Base-by-base conservation (phyloP, 2,329 filamentous ascomycete species). In the Cytospora mali region DNA sequence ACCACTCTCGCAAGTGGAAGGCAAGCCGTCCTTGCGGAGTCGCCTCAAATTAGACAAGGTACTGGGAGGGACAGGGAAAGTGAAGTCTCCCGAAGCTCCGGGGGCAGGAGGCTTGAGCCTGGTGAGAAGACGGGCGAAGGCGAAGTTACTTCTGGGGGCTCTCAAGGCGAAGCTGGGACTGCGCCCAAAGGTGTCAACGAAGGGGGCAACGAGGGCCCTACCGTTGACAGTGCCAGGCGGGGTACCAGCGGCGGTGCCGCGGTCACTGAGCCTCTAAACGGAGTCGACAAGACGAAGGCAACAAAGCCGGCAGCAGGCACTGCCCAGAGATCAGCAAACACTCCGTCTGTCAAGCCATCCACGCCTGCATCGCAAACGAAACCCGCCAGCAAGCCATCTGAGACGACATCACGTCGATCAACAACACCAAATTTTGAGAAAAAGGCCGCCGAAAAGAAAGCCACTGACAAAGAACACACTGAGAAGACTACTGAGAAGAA, bases 381-480 rank as follows among this genome's bases (percentile, higher is more conserved):
- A 16, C 7, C 61, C n/a, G 31, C 56, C 52, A n/a, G n/a, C 48
- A 65, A 57, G 51, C 51, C 60, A 39, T 9, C 55, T 23, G 49
- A 50, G 28, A 27, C 52, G 23, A 42, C 33, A 10, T 51, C 61
- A n/a, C 58, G 60, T 29, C 52, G 29, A 21, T 55, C 61, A 33
- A 54, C 53, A 10, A 65, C 61, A 13, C 64, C 64, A 21, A 53
- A 55, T 23, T 31, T 61, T 21, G 61, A 42, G 27, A 65, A 48
- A 18, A 25, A 59, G 54, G 46, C 16, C 27, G 18, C 74, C 18
- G 68, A 67, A 27, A 81, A 80, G 69, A 84, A 79, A 23, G 21
- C 62, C 48, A 39, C 21, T 27, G n/a, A n/a, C n/a, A n/a, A n/a
- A n/a, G n/a, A n/a, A n/a, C n/a, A n/a, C n/a, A n/a, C n/a, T n/a